Conservation (phyloP, 768 basidiomycete genomes). For the Kwoniella sp. region DNA sequence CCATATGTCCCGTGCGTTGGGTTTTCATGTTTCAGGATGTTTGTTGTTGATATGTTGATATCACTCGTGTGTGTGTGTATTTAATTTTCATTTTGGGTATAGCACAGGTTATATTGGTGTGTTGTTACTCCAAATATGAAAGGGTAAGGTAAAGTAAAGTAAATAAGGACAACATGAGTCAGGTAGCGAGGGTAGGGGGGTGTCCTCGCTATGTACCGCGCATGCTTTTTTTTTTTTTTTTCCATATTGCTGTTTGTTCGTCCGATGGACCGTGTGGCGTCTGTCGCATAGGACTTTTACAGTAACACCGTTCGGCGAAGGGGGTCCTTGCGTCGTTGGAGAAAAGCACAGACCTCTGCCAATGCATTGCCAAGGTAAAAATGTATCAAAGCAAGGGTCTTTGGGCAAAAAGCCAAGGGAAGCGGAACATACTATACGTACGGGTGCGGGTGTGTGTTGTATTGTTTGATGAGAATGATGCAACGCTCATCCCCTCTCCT, state of each 20-base stretch:
- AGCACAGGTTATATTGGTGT: not conserved
- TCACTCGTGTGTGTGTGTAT: not conserved
- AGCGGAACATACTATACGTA: too few relatives aligned
- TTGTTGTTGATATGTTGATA: not conserved
- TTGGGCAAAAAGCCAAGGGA: too few relatives aligned
- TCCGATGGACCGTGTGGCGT: slow-evolving; percentile 1
- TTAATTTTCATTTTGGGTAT: not conserved
- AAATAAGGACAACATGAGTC: too few relatives aligned
- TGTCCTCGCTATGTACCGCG: not conserved
- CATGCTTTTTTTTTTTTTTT: not conserved
- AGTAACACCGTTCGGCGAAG: not conserved
- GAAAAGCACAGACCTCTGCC: not conserved
- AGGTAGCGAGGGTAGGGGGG: too few relatives aligned
- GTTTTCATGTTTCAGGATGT: not conserved
- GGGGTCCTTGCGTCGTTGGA: not conserved
- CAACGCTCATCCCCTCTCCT: not conserved
- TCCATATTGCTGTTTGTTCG: not conserved
- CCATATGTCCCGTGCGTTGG: too few relatives aligned
- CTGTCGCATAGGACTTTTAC: not conserved
- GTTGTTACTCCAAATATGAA: too few relatives aligned
- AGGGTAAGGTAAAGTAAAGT: too few relatives aligned
- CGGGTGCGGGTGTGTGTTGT: not conserved
- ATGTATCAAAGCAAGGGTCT: not conserved
- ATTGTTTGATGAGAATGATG: slow-evolving; percentile 4
- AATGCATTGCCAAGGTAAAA: not conserved